These are phyloP conservation scores for Arachis monticola DNA, from an alignment of 331 rosid genomes.

Conservation along the genomic window DNA sequence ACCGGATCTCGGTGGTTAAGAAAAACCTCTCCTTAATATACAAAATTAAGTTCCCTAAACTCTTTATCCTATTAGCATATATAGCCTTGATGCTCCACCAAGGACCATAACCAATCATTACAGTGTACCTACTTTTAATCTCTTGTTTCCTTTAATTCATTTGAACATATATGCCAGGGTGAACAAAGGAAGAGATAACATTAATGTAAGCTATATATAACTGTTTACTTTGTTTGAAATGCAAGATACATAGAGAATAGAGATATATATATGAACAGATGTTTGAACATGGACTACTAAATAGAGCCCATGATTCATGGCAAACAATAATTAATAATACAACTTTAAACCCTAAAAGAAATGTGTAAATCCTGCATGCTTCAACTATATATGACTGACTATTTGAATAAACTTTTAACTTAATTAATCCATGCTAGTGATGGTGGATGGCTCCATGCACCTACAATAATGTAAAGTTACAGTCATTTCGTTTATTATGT, in stretches of 20 bases:
- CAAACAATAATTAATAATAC: slow-evolving; percentile 6
- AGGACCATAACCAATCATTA: slow-evolving; percentile 10
- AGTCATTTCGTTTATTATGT: slow-evolving; percentile 57
- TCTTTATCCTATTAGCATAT: not conserved
- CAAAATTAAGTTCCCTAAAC: not conserved
- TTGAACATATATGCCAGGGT: no score
- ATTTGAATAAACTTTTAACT: slow-evolving; percentile 31
- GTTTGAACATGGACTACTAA: slow-evolving; percentile 36
- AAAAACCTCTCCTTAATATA: not conserved
- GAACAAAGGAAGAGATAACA: not conserved
- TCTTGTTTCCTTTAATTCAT: not conserved
- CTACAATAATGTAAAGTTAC: slow-evolving; percentile 44
- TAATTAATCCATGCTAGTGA: not conserved
- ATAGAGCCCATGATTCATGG: slow-evolving; percentile 34
- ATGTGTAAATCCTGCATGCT: slow-evolving; percentile 6
- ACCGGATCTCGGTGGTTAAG: not conserved
- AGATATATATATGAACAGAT: slow-evolving; percentile 45
- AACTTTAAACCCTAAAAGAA: slow-evolving; percentile 25
- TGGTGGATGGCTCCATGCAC: slow-evolving; percentile 28
- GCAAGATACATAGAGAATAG: slow-evolving; percentile 34
- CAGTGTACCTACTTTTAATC: not conserved
- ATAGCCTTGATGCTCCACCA: slow-evolving; percentile 1
- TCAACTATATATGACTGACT: slow-evolving; percentile 11
- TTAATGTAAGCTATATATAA: slow-evolving; percentile 11
- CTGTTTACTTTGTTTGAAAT: slow-evolving; percentile 9